Evolutionary conservation across 225 moss, liverwort and hornwort species (phyloP).

Genomic region (Climacium dendroides): DNA sequence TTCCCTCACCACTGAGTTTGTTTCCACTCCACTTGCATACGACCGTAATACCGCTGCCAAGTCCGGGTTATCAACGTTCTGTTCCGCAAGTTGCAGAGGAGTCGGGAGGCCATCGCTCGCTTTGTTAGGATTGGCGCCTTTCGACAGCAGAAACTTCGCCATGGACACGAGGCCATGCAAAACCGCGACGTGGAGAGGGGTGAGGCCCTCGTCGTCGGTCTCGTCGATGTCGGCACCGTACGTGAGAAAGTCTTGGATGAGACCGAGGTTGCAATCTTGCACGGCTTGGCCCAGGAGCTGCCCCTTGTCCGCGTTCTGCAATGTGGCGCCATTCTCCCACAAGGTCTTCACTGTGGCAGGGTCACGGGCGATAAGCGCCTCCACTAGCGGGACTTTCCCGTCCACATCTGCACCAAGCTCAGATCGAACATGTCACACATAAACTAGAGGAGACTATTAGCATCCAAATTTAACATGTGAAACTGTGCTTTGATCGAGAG

Average conservation of each 20-base stretch:
- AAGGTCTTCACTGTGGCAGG: constrained; percentile 42
- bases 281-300: constrained; percentile 46
- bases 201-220: constrained; percentile 37
- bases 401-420: constrained; percentile 50
- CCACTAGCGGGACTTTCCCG: constrained; percentile 60
- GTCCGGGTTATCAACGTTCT: constrained; percentile 21
- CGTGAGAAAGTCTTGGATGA: constrained; percentile 47
- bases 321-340: constrained; percentile 53
- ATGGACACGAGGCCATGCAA: constrained; percentile 19
- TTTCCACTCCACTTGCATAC: not conserved
- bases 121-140: constrained; percentile 43
- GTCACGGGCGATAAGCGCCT: constrained; percentile 48
- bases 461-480: not conserved
- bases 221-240: constrained; percentile 57
- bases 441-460: not conserved
- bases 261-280: constrained; percentile 21
- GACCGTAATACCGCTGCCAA: constrained; percentile 18
- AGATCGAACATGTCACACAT: not conserved
- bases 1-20: not conserved
- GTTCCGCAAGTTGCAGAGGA: constrained; percentile 55
- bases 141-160: constrained; percentile 35
- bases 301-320: constrained; percentile 40
- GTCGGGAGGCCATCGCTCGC: constrained; percentile 23
- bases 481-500: not conserved
- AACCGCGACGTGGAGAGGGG: constrained; percentile 66